phyloP scores from a whole-genome alignment of 768 basidiomycete species.

The Xerocomellus chrysenteron region DNA sequence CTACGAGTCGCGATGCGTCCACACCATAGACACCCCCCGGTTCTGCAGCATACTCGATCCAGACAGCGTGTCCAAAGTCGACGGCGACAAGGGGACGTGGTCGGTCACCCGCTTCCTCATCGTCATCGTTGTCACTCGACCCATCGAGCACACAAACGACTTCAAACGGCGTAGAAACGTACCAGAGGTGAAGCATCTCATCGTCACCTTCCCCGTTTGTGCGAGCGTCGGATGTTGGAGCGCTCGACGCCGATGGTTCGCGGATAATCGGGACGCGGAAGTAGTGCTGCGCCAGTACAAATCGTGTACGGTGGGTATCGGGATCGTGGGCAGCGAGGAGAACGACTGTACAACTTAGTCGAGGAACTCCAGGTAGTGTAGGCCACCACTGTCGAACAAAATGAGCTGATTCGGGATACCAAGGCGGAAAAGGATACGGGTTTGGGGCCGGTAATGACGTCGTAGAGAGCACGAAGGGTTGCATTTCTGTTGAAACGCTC shows the following conservation, averaged over 20 bases:
- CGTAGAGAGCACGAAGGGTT: background rate
- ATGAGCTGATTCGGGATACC: conserved; percentile 74
- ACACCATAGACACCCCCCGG: conserved; percentile 29
- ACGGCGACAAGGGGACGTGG: conserved; percentile 76
- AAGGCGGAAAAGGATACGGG: conserved; percentile 64
- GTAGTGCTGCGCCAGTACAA: conserved; percentile 73
- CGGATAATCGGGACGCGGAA: conserved; percentile 61
- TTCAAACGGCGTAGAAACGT: conserved; percentile 68
- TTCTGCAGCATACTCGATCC: conserved; percentile 61
- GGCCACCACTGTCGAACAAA: conserved; percentile 86
- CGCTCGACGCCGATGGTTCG: conserved; percentile 15
- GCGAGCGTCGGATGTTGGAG: background rate
- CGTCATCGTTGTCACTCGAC: conserved; percentile 29
- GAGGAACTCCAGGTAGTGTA: conserved; percentile 57
- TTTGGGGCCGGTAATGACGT: conserved; percentile 37
- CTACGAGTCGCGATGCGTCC: conserved; percentile 29
- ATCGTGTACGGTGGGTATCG: conserved; percentile 57
- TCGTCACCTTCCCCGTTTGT: conserved; percentile 38
- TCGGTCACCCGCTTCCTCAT: conserved; percentile 40
- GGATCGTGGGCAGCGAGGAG: conserved; percentile 63
- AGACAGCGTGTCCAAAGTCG: conserved; percentile 85
- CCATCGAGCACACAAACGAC: conserved; percentile 62
- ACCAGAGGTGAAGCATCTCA: conserved; percentile 67
- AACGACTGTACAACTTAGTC: conserved; percentile 71
- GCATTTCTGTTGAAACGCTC: background rate